phyloP scores from a whole-genome alignment of 805 yeast species.

The Grigorovia yakushimaensis region DNA sequence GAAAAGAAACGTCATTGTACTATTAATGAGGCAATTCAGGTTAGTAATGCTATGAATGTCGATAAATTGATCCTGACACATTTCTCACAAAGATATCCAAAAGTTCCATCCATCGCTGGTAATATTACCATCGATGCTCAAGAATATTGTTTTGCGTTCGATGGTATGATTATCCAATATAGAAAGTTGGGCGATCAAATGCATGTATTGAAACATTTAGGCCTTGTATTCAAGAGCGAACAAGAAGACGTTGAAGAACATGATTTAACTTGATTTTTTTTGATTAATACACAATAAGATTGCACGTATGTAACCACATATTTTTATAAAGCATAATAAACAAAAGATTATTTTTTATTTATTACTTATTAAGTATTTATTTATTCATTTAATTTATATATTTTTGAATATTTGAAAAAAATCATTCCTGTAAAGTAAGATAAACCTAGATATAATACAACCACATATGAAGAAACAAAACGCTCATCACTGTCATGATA shows the following conservation, averaged over 20 bases:
- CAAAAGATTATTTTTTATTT: too few species aligned
- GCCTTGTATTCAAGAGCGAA: slow-evolving; percentile 26
- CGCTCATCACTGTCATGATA: too few species aligned
- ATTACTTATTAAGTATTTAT: too few species aligned
- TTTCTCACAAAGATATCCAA: slow-evolving; percentile 82
- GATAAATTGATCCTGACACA: slow-evolving; percentile 71
- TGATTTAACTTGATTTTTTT: neutral
- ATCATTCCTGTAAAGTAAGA: too few species aligned
- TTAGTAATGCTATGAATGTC: slow-evolving; percentile 64
- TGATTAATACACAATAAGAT: too few species aligned
- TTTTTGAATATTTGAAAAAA: too few species aligned
- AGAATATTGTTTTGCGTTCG: slow-evolving; percentile 49
- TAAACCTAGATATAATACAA: too few species aligned
- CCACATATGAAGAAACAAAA: too few species aligned
- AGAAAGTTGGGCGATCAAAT: slow-evolving; percentile 35
- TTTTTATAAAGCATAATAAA: too few species aligned
- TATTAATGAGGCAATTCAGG: slow-evolving; percentile 70
- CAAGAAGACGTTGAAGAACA: slow-evolving; percentile 14
- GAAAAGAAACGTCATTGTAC: slow-evolving; percentile 77
- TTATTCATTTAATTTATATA: too few species aligned
- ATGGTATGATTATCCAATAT: slow-evolving; percentile 47
- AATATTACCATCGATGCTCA: slow-evolving; percentile 20
- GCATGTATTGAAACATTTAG: slow-evolving; percentile 20
- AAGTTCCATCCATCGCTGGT: slow-evolving; percentile 34
- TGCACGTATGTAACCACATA: too few species aligned